Evolutionary conservation across 2,329 filamentous ascomycete genomes (phyloP), one percentile per base, ranked within the genome.

Genomic region (Cladobotryum protrusum): DNA sequence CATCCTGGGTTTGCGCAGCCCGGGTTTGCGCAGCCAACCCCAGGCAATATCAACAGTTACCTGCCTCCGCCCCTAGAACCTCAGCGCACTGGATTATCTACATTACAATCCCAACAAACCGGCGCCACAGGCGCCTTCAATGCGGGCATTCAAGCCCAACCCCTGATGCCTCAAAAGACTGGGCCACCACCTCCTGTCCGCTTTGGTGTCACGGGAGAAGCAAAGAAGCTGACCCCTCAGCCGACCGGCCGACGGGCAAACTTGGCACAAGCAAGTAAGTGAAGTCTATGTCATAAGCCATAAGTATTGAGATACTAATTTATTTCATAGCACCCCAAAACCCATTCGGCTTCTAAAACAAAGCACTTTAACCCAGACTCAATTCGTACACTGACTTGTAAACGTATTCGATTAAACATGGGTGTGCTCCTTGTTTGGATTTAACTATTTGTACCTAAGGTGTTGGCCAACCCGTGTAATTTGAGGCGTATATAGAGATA

Each of bases 251-350:
- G 87, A 61, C 83, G 87, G 73, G 93, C 93, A 50, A 96, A 97
- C 67, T 77, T 99, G 58, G 79, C 87, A 47, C 88, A 95, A 82
- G 93, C 93, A 63, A 99, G 92, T 97, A 85, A 86, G 92, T 91
- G 37, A 20, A 14, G 15, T 20, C 45, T 37, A 9, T 14, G 12
- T 7, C 24, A 8, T 41, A 15, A 19, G 13, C 12, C 4, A 14
- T n/a, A 40, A 8, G 18, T 48, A 50, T 48, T 6, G n/a, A 19
- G 17, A 19, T 41, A 12, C n/a, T 41, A 12, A 32, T 43, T 29
- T 32, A 3, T 24, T 18, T 13, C 40, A 14, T 35, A 78, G 76
- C 76, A 29, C 76, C 76, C 12, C 67, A 78, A 54, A 79, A 79
- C 54, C 76, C 76, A 1, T 79, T 79, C 56, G 76, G 76, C 18